Conservation (phyloP, 768 basidiomycete species). For the Leucocoprinus leucothites region DNA sequence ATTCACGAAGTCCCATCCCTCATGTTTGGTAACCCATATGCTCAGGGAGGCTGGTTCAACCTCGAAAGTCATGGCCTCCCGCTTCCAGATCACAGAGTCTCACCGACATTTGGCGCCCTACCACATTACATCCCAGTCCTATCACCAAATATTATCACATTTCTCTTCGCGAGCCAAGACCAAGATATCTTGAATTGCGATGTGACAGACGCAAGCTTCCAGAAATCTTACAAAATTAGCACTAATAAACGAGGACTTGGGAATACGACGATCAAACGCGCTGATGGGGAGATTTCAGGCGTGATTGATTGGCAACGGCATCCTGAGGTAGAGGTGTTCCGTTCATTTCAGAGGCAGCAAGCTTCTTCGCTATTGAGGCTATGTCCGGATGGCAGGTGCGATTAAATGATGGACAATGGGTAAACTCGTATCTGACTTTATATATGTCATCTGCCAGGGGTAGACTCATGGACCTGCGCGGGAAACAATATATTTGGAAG, state of each 20-base stretch:
- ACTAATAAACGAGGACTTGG: constrained; percentile 14
- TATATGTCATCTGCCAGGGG: constrained; percentile 6
- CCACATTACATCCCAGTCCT: constrained; percentile 14
- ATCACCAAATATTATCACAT: constrained; percentile 19
- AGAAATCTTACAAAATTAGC: constrained; percentile 16
- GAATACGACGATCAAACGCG: constrained; percentile 15
- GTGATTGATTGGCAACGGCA: constrained; percentile 18
- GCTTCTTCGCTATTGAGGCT: constrained; percentile 14
- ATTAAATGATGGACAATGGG: not conserved
- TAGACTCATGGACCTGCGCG: constrained; percentile 11
- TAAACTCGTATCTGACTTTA: not conserved
- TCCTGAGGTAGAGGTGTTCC: constrained; percentile 14
- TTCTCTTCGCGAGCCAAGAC: constrained; percentile 17
- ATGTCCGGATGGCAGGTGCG: constrained; percentile 14
- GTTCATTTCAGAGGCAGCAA: constrained; percentile 13
- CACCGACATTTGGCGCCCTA: constrained; percentile 19
- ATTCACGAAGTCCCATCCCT: not conserved
- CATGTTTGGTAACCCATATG: constrained; percentile 21
- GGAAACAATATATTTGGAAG: constrained; percentile 14
- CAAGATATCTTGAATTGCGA: constrained; percentile 20
- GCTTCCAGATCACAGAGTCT: constrained; percentile 8
- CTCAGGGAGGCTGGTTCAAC: constrained; percentile 21
- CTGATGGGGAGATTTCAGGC: constrained; percentile 15
- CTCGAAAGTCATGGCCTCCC: constrained; percentile 8
- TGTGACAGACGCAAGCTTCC: constrained; percentile 16